Conservation (phyloP, 2,329 filamentous ascomycete species). For the Colletotrichum sp. region DNA sequence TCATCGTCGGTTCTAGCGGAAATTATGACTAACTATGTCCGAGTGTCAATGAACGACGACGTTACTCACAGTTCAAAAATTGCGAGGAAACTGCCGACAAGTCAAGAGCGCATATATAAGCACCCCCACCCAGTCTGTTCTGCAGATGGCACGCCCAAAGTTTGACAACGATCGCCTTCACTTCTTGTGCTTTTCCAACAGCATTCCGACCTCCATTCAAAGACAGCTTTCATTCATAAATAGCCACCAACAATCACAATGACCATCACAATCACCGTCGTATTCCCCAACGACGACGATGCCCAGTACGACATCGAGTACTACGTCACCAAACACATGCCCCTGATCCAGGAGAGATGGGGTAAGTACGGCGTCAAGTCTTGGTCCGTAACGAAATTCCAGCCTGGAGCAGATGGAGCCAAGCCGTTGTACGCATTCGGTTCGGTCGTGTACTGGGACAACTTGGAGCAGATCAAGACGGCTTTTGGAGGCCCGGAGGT, state of each 20-base stretch:
- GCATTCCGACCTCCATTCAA: neutral
- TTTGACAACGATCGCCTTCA: neutral
- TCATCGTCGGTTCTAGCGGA: neutral
- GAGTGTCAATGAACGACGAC: accelerated
- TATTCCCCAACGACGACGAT: neutral
- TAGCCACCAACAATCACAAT: neutral
- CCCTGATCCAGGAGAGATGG: neutral
- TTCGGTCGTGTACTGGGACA: neutral
- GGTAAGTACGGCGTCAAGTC: neutral
- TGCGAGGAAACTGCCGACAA: neutral
- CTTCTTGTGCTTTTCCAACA: neutral
- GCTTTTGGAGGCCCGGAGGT: neutral
- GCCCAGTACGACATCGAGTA: neutral
- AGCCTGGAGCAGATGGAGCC: neutral
- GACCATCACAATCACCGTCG: neutral
- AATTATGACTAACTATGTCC: accelerated
- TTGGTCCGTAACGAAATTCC: neutral
- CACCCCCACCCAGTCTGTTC: neutral
- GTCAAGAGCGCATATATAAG: neutral
- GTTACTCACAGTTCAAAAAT: accelerated
- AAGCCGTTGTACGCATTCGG: neutral
- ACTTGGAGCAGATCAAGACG: neutral
- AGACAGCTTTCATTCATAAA: neutral
- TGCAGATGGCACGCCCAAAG: neutral
- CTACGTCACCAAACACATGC: neutral